These are phyloP conservation scores for Bryoerythrophyllum caledonicum DNA, from an alignment of 225 moss, liverwort and hornwort species.

Conservation along the genomic window DNA sequence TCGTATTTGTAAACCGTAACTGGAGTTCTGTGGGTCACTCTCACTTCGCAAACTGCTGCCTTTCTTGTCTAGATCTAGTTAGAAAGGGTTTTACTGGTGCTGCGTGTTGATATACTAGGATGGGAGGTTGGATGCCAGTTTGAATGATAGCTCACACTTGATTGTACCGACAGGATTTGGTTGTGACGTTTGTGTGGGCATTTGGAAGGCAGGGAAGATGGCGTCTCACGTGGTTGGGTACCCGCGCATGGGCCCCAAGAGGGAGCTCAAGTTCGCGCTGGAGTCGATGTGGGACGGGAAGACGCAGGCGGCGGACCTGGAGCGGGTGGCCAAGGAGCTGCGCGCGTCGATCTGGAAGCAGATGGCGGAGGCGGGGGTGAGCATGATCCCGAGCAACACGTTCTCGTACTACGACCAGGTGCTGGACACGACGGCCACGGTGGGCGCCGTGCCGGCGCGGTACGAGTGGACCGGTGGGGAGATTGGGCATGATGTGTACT, in stretches of 20 bases:
- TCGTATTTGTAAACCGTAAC: no score
- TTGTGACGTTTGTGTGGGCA: neutral
- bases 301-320: conserved; percentile 51
- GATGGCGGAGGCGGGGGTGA: conserved; percentile 72
- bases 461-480: conserved; percentile 69
- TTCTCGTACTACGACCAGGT: conserved; percentile 93
- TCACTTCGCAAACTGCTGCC: no score
- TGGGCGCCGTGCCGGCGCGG: conserved; percentile 44
- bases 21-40: no score
- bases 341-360: conserved; percentile 85
- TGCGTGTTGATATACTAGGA: no score
- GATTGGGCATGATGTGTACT: conserved; percentile 62
- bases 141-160: no score
- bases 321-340: conserved; percentile 69
- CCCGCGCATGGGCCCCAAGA: conserved; percentile 42
- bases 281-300: conserved; percentile 53
- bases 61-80: no score
- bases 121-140: no score
- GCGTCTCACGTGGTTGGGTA: conserved; percentile 51
- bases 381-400: conserved; percentile 55
- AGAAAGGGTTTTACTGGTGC: no score
- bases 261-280: conserved; percentile 51
- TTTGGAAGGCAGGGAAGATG: conserved; percentile 14
- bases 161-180: no score
- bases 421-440: conserved; percentile 79